These are phyloP conservation scores for Silene coronaria DNA, from an alignment of 179 eudicot genomes.

Conservation along the genomic window DNA sequence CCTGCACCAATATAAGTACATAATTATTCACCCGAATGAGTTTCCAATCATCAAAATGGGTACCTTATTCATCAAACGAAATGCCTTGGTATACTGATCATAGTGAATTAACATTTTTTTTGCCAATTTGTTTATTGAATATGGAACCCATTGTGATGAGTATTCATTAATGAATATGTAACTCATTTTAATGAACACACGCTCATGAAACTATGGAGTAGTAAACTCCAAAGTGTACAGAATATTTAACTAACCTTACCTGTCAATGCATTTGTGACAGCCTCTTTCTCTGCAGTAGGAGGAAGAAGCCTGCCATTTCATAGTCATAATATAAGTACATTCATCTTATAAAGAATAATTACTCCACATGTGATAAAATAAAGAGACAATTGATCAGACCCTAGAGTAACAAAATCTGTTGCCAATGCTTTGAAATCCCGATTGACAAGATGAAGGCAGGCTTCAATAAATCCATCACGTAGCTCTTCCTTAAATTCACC, in stretches of 20 bases:
- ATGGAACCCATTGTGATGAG: background rate
- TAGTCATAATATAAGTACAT: constrained; percentile 15
- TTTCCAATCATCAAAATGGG: background rate
- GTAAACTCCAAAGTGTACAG: background rate
- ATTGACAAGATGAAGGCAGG: constrained; percentile 94
- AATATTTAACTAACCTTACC: constrained; percentile 25
- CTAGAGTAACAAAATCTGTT: constrained; percentile 84
- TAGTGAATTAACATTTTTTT: background rate
- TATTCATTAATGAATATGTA: background rate
- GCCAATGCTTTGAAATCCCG: constrained; percentile 91
- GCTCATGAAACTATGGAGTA: background rate
- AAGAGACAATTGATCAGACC: constrained; percentile 39
- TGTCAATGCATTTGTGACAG: constrained; percentile 85
- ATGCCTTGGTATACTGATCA: background rate
- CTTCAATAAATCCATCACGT: constrained; percentile 96
- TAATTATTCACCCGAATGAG: background rate
- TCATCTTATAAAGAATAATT: background rate
- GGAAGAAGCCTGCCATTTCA: constrained; percentile 76
- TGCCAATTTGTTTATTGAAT: background rate
- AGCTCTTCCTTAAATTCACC: constrained; percentile 87
- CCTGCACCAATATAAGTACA: background rate
- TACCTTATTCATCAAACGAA: background rate
- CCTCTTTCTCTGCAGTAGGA: constrained; percentile 73
- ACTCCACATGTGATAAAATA: background rate
- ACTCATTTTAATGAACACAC: background rate